phyloP scores from a whole-genome alignment of 345 rosid genomes.

The Noccaea caerulescens region DNA sequence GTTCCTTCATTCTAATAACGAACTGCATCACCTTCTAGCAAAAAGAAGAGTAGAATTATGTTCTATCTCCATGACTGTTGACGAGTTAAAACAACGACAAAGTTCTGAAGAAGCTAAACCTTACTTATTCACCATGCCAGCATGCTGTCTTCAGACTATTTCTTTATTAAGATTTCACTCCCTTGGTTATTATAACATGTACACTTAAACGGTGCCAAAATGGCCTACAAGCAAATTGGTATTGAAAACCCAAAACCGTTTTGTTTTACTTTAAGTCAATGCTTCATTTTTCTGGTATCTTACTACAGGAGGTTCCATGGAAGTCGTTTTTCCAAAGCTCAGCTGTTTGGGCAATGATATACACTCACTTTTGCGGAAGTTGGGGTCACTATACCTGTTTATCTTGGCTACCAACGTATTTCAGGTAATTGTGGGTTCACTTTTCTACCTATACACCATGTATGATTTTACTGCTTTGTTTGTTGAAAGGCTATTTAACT shows the following conservation, averaged over 20 bases:
- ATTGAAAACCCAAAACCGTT: slow-evolving; percentile 5
- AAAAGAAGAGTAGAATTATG: background rate
- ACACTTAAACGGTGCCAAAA: slow-evolving; percentile 5
- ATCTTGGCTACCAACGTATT: slow-evolving; percentile 95
- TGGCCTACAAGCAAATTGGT: slow-evolving; percentile 14
- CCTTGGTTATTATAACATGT: slow-evolving; percentile 10
- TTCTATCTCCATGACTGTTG: slow-evolving; percentile 13
- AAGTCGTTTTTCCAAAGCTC: slow-evolving; percentile 69
- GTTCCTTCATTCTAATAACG: slow-evolving; percentile 7
- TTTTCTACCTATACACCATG: slow-evolving; percentile 14
- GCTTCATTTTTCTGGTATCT: slow-evolving; percentile 24
- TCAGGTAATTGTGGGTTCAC: slow-evolving; percentile 58
- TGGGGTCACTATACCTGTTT: slow-evolving; percentile 96
- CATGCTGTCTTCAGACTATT: background rate
- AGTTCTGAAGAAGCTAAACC: slow-evolving; percentile 6
- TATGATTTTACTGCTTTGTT: slow-evolving; percentile 2
- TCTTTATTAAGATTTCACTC: background rate
- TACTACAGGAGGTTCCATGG: slow-evolving; percentile 88
- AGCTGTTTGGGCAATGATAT: slow-evolving; percentile 95
- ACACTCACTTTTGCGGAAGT: slow-evolving; percentile 95
- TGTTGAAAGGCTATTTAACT: slow-evolving; percentile 1
- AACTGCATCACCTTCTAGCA: slow-evolving; percentile 24
- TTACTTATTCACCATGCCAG: background rate
- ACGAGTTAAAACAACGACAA: background rate
- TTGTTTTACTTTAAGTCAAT: slow-evolving; percentile 14